A percentile compares a stretch with the other conserved stretches of the same genome.
Conservation (phyloP, 352 stramenopile species). For the Pythium rhizo-oryzae region DNA sequence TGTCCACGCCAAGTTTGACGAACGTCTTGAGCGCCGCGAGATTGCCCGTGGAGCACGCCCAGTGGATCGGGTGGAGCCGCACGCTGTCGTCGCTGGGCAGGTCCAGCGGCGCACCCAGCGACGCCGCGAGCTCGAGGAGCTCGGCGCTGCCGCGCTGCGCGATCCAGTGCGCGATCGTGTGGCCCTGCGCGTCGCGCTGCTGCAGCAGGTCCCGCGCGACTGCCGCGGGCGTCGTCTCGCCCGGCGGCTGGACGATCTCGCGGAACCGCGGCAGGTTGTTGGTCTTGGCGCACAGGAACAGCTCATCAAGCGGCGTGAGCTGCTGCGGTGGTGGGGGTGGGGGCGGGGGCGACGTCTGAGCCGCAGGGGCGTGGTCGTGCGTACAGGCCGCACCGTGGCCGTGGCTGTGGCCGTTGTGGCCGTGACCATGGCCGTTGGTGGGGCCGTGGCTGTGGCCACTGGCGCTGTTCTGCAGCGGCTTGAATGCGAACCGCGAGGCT, state of each 20-base stretch:
- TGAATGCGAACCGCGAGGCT: conserved; percentile 14
- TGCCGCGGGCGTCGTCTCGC: conserved; percentile 34
- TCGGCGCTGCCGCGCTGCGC: conserved; percentile 56
- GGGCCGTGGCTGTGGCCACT: not conserved
- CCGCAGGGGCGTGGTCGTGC: conserved; percentile 13
- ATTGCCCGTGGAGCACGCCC: conserved; percentile 79
- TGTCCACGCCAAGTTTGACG: conserved; percentile 64
- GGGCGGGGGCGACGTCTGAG: conserved; percentile 2
- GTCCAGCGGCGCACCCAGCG: conserved; percentile 52
- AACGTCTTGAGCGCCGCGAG: conserved; percentile 61
- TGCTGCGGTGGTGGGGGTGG: conserved; percentile 2
- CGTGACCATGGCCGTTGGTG: conserved; percentile 2
- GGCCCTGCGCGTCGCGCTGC: conserved; percentile 55
- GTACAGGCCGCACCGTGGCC: conserved; percentile 9
- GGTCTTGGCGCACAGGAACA: conserved; percentile 64
- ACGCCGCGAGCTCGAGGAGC: conserved; percentile 61
- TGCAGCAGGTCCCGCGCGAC: conserved; percentile 24
- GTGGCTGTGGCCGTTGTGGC: conserved; percentile 2
- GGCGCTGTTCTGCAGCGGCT: conserved; percentile 16
- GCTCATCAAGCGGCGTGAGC: conserved; percentile 52
- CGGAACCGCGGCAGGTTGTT: conserved; percentile 61
- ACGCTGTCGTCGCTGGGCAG: conserved; percentile 61
- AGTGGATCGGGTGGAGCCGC: conserved; percentile 81
- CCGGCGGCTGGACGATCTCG: conserved; percentile 37
- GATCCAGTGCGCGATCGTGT: conserved; percentile 76